Evolutionary conservation across 352 stramenopile species (phyloP), one percentile per base, ranked within the genome.

Genomic region (Phytophthora fragariaefolia): DNA sequence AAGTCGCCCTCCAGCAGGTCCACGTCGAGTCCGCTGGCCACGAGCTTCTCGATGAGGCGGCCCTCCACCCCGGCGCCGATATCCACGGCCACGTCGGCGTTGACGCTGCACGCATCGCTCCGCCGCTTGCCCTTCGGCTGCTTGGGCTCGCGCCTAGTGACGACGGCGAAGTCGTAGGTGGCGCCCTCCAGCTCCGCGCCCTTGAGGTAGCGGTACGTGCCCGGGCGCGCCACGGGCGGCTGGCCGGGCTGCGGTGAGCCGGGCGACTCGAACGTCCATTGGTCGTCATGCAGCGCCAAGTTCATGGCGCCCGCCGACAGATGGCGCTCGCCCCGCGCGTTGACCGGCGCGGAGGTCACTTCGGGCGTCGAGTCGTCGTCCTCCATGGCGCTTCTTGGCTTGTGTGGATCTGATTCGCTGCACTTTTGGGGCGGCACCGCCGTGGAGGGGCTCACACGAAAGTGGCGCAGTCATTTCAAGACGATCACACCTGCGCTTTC

Each of bases 1-100:
- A 92, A 89, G 47, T 90, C 84, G 57, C 82, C 82, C 63, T 92
- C 84, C 24, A 92, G 77, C 26, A 90, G 73, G 51, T 92, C 82
- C 8, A 92, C 84, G 46, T 92, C 80, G 22, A 92, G 59, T 12
- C 86, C 86, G 24, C 87, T 82, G 18, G 71, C 73, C 3, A 89
- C 81, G 7, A 94, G 71, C 23, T 81, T 77, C 56, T 92, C 77
- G 26, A 92, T 74, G n/a, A 92, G 51, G 17, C 48, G 64, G 12
- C 63, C 60, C 65, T 90, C 76, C 13, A 79, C 58, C 23, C 42
- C 63, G 5, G 46, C 30, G 28, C 38, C 62, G 17, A 70, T 70
- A 23, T 79, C 63, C 28, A 69, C 54, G 0, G 54, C 30, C 23
- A 71, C 63, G 20, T 76, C 63, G 17, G 32, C 45, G 18, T 58